Conservation (phyloP, 1,139 yeast genomes). For the Geotrichum histeridarum region DNA sequence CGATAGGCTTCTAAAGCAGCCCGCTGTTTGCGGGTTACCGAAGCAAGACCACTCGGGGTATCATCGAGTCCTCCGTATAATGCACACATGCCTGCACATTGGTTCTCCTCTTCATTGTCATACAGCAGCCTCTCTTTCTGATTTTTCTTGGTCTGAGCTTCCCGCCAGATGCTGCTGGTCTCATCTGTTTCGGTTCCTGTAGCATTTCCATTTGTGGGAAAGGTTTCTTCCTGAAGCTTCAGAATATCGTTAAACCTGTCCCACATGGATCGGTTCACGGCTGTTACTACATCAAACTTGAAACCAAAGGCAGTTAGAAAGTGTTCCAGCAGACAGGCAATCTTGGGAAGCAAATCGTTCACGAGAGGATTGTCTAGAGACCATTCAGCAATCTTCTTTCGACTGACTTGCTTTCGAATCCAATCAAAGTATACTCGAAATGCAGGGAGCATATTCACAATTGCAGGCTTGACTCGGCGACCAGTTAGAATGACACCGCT, state of each 20-base stretch:
- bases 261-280: slow-evolving; percentile 16
- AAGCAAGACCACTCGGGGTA: slow-evolving; percentile 13
- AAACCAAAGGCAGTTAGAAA: slow-evolving; percentile 13
- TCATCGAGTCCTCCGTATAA: slow-evolving; percentile 19
- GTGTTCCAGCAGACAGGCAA: slow-evolving; percentile 8
- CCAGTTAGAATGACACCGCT: not conserved
- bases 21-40: not conserved
- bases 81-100: slow-evolving; percentile 15
- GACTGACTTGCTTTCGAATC: slow-evolving; percentile 13
- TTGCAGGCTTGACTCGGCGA: not conserved
- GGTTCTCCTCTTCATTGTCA: slow-evolving; percentile 16
- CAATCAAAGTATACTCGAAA: slow-evolving; percentile 18
- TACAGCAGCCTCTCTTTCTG: not conserved
- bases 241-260: slow-evolving; percentile 11
- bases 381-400: not conserved
- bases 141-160: not conserved
- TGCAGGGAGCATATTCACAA: slow-evolving; percentile 3
- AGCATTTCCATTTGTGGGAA: not conserved
- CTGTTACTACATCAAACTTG: slow-evolving; percentile 18
- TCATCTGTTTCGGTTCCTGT: not conserved
- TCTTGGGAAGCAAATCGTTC: not conserved
- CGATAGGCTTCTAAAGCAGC: slow-evolving; percentile 11
- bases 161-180: slow-evolving; percentile 2
- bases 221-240: slow-evolving; percentile 1
- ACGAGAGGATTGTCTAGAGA: not conserved